Base-by-base conservation (phyloP, 1,139 yeast species). In the Protomyces macrosporus region DNA sequence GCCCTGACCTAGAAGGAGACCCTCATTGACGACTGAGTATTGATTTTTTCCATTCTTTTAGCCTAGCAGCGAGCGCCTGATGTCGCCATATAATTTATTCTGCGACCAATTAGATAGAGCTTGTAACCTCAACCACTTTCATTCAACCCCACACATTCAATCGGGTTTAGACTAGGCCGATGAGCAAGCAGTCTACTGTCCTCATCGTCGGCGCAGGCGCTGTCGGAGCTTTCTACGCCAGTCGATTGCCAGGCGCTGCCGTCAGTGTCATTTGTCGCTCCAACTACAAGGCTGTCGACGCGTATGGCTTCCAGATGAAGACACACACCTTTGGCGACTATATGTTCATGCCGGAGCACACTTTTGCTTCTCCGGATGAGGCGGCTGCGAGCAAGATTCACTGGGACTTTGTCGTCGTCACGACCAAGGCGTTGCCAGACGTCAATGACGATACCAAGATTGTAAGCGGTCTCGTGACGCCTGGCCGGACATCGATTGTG, bases 381-480 rank as follows among this genome's bases (percentile, higher is more conserved):
- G 87, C 86, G 0, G 73, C 68, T 2, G 64, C 65, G 67, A 67
- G 42, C 67, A 67, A 40, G 71, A 70, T 64, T 4, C 12, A 9
- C 2, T 60, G 63, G 63, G 58, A 60, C 70, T 88, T 77, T 70
- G 78, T 87, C 34, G 78, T 87, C 3, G 80, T 87, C 48, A 78
- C 89, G 45, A 85, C 89, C 51, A 88, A 88, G 71, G 86, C 85
- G 69, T 78, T 86, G 45, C 95, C 95, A 3, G 95, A 87, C 71
- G 73, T 82, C 3, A 77, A 79, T 55, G 76, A 76, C 60, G 78
- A 86, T 63, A 89, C 84, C 69, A 83, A 84, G 32, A 75, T 86
- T 53, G 79, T 86, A 62, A 77, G 73, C 34, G 84, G 86, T 1
- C 86, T 83, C 1, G 81, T 84, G 35, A 72, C 77, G 10, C 76